Percentiles rank a stretch among this genome's conserved stretches.
Conservation (phyloP, 805 yeast species). For the Sugiyamaella americana region DNA sequence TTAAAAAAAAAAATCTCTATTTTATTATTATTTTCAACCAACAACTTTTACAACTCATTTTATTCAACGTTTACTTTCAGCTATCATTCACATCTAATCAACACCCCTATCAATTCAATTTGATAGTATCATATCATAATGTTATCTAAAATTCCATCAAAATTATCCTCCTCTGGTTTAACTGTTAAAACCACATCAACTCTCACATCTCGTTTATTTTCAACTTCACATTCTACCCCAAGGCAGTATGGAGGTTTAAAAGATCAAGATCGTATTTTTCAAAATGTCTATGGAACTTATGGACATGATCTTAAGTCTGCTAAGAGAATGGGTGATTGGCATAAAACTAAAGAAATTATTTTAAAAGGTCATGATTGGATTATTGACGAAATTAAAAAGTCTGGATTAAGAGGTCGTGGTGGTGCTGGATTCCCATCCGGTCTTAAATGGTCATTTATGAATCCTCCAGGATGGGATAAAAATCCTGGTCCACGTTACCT, state of each 20-base stretch:
- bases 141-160: neutral
- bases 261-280: slow-evolving; percentile 83
- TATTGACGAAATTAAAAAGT: slow-evolving; percentile 76
- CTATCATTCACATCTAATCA: neutral
- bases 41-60: neutral
- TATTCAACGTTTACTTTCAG: neutral
- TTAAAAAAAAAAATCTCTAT: neutral
- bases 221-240: slow-evolving; percentile 2
- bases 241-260: slow-evolving; percentile 65
- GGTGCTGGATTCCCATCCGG: slow-evolving; percentile 95
- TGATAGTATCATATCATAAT: neutral
- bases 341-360: slow-evolving; percentile 80
- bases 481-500: slow-evolving; percentile 83
- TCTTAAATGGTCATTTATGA: slow-evolving; percentile 88
- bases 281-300: slow-evolving; percentile 69
- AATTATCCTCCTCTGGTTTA: neutral
- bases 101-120: no score
- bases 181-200: neutral
- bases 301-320: slow-evolving; percentile 73
- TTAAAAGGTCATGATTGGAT: slow-evolving; percentile 86
- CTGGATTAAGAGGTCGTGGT: slow-evolving; percentile 86
- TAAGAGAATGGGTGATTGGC: slow-evolving; percentile 82
- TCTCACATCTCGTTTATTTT: neutral
- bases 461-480: slow-evolving; percentile 93
- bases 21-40: neutral